Evolutionary conservation across 2,329 filamentous ascomycete genomes (phyloP).

Genomic region (Aaosphaeria arxii): DNA sequence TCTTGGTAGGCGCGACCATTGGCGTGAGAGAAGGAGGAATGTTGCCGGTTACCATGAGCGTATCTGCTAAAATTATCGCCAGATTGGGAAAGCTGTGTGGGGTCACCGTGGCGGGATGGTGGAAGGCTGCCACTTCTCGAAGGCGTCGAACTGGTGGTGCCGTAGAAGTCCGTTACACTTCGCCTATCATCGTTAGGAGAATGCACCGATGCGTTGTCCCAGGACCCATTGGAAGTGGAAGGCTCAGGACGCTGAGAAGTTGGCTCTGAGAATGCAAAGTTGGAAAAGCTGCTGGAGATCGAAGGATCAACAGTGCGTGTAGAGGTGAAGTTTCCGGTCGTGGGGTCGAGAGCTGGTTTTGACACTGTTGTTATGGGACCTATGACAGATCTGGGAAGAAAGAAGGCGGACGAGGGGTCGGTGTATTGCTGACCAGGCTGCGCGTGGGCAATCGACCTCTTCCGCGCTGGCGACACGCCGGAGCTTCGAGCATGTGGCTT

Average conservation of each 20-base stretch:
- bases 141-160: conserved; percentile 41
- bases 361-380: conserved; percentile 23
- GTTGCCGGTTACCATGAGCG: conserved; percentile 39
- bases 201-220: conserved; percentile 35
- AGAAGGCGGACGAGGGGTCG: conserved; percentile 25
- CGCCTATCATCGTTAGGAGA: conserved; percentile 44
- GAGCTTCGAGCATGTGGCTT: conserved; percentile 33
- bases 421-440: conserved; percentile 30
- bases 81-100: conserved; percentile 29
- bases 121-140: conserved; percentile 57
- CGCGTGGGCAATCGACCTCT: conserved; percentile 35
- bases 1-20: conserved; percentile 38
- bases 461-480: conserved; percentile 37
- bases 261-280: conserved; percentile 30
- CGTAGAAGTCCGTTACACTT: conserved; percentile 44
- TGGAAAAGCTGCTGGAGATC: conserved; percentile 27
- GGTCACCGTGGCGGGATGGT: conserved; percentile 52
- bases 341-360: conserved; percentile 32
- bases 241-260: conserved; percentile 23
- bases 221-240: conserved; percentile 24
- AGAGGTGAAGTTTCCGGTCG: conserved; percentile 28
- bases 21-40: conserved; percentile 49
- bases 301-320: conserved; percentile 22
- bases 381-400: conserved; percentile 17
- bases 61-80: conserved; percentile 26